These are phyloP conservation scores for Eucalyptus regnans DNA, from an alignment of 345 rosid species.

Conservation along the genomic window DNA sequence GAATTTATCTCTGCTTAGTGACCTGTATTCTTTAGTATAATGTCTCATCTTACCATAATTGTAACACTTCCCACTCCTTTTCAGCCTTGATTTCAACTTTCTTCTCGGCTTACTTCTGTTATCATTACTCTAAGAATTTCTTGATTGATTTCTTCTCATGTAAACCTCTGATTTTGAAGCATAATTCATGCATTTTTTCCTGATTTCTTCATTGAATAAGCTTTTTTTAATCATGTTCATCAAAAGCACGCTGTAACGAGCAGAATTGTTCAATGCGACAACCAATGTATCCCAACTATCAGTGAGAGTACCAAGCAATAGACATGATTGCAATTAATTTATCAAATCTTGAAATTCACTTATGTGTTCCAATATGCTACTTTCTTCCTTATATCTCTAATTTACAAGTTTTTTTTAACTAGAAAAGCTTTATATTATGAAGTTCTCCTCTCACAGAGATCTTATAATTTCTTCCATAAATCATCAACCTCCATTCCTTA, in stretches of 20 bases:
- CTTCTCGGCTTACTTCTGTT: background rate
- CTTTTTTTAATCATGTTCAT: no score
- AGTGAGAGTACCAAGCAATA: background rate
- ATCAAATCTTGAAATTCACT: no score
- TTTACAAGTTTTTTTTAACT: no score
- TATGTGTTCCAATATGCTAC: fast-evolving
- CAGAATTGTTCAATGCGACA: background rate
- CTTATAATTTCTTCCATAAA: no score
- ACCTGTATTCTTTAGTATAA: background rate
- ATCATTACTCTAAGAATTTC: no score
- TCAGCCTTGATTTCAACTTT: background rate
- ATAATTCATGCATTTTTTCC: background rate
- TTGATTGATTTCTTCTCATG: no score
- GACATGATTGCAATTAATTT: background rate
- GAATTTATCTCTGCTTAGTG: background rate
- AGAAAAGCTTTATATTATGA: no score
- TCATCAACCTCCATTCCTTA: no score
- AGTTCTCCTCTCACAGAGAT: no score
- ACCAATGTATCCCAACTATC: background rate
- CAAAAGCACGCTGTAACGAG: fast-evolving
- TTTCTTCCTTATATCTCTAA: no score
- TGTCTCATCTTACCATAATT: background rate
- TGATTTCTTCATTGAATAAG: no score
- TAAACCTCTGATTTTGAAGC: background rate
- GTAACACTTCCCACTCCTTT: background rate